A percentile compares a stretch with the other conserved stretches of the same genome.
These are phyloP conservation scores for Penicillium fimorum DNA, from an alignment of 495 filamentous ascomycete genomes.

Conservation along the genomic window DNA sequence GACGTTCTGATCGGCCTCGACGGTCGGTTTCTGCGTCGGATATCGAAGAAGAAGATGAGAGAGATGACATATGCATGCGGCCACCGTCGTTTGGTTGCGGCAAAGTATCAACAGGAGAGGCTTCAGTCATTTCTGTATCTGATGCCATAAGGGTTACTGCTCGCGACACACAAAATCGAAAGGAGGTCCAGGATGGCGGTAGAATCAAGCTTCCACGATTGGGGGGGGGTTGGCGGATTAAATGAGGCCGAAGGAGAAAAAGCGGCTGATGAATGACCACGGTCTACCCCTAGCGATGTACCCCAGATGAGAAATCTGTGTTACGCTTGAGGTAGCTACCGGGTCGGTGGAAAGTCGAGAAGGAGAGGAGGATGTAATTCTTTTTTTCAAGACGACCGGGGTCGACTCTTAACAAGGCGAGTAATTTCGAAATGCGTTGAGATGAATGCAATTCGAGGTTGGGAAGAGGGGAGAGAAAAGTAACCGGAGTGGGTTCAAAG, in stretches of 20 bases:
- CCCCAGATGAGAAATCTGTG: conserved; percentile 44
- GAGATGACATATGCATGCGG: conserved; percentile 44
- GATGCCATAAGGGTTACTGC: conserved; percentile 38
- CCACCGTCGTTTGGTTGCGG: conserved; percentile 46
- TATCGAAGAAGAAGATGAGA: conserved; percentile 48
- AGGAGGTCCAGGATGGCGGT: conserved; percentile 29
- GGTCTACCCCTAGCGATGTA: conserved; percentile 48
- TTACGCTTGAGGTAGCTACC: conserved; percentile 48
- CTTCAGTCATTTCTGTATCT: conserved; percentile 42
- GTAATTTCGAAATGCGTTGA: conserved; percentile 1
- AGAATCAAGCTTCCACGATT: conserved; percentile 7
- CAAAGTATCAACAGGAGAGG: conserved; percentile 42
- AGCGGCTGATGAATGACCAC: conserved; percentile 29
- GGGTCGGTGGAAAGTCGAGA: conserved; percentile 24
- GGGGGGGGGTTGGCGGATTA: not conserved
- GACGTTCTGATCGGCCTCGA: conserved; percentile 47
- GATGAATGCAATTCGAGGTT: conserved; percentile 7
- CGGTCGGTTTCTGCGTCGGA: conserved; percentile 49
- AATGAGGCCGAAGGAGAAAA: conserved; percentile 4
- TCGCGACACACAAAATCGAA: conserved; percentile 22
- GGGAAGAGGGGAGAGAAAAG: conserved; percentile 9
- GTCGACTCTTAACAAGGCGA: conserved; percentile 6
- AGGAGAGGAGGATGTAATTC: conserved; percentile 10
- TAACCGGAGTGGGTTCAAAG: not conserved
- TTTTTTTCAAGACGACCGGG: conserved; percentile 11